phyloP scores from a whole-genome alignment of 2,329 filamentous ascomycete genomes.

The Bipolaris oryzae region DNA sequence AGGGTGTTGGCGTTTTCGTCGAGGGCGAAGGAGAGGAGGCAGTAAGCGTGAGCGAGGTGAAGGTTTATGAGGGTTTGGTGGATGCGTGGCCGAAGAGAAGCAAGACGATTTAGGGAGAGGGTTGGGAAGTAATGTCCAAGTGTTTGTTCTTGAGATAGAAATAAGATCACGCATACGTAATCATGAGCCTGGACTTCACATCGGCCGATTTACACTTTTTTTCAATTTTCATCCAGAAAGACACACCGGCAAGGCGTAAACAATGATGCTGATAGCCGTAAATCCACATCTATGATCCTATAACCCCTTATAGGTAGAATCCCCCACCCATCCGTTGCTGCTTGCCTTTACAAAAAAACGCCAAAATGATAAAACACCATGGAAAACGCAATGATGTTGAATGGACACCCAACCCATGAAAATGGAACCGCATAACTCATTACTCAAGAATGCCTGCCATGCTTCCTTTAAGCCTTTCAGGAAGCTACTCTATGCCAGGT shows the following conservation, averaged over 20 bases:
- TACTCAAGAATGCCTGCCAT: constrained; percentile 3
- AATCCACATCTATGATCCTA: neutral
- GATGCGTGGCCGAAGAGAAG: constrained; percentile 17
- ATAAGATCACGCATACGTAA: neutral
- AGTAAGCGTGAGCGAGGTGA: constrained; percentile 36
- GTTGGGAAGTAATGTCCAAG: neutral
- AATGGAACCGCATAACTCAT: constrained; percentile 12
- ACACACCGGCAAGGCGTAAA: neutral
- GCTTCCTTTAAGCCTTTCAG: neutral
- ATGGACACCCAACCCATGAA: constrained; percentile 9
- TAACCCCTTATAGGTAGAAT: neutral
- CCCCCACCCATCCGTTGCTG: neutral
- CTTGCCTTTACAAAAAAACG: constrained; percentile 3
- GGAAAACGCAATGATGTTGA: constrained; percentile 8
- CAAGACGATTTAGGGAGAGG: neutral
- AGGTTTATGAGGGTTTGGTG: constrained; percentile 25
- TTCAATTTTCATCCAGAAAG: neutral
- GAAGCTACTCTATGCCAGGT: constrained; percentile 70
- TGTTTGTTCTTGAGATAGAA: neutral
- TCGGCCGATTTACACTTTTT: neutral
- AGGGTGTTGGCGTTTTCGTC: constrained; percentile 26
- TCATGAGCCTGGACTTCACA: neutral
- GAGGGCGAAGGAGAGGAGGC: constrained; percentile 14
- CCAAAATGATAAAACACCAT: constrained; percentile 9
- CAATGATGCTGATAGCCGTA: neutral